Base-by-base conservation (phyloP, 163 green algal genomes). In the Chloromonas sp. region DNA sequence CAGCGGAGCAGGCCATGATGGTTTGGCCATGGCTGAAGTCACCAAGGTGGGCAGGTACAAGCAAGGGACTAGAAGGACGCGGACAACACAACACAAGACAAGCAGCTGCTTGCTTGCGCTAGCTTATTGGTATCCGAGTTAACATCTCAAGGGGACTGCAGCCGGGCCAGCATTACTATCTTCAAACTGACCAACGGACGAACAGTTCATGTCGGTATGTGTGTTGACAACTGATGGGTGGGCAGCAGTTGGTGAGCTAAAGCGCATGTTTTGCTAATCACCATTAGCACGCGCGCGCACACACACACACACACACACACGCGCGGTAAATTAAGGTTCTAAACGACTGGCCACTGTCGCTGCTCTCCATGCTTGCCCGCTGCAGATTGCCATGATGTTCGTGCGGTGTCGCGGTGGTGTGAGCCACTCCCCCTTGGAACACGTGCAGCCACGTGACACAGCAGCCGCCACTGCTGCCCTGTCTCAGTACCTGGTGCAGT, bases 1-100 rank as follows among this genome's bases (percentile, higher is more conserved):
- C 83, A 96, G 92, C 81, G 96, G 96, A 0, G 96, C 96, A 3
- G 96, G 96, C 0, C 96, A 99, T 80, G 96, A 99, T 84, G 94
- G 94, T 2, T 91, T 98, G 90, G 94, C 95, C 58, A 93, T 99
- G 83, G 93, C 95, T 0, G 86, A 95, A 11, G 61, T 96, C 0
- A 91, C 92, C 1, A 87, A 93, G 87, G 92, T 93, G 77, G 57
- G 84, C 14, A 1, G 3, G 59, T 14, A 8, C 58, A n/a, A 11
- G 2, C 36, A 58, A 36, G 36, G 36, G 36, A 36, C 36, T 36
- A 36, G 36, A 36, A 36, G 36, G 36, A 36, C 36, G 36, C 36
- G 36, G 36, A 36, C 36, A 36, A 36, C 36, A 36, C 36, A 36
- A 36, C 36, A 36, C 36, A 36, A 36, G 36, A 36, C 36, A 36